These are phyloP conservation scores for Aspergillus nidulans DNA, from an alignment of 495 filamentous ascomycete species.

Conservation along the genomic window DNA sequence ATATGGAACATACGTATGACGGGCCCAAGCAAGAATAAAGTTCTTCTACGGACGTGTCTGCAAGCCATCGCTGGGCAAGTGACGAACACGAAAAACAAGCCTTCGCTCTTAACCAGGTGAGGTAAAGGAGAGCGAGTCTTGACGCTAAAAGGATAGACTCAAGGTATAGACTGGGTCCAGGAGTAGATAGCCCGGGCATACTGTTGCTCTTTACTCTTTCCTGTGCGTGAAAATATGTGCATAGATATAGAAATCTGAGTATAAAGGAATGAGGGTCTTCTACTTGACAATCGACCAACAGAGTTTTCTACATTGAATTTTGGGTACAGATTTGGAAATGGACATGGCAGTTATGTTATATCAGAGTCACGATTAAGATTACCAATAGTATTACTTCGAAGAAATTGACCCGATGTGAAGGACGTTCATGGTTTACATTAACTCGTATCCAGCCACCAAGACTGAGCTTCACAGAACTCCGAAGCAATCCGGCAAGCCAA, in stretches of 20 bases:
- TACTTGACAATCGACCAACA: too few relatives aligned
- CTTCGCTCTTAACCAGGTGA: not conserved
- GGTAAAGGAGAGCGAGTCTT: not conserved
- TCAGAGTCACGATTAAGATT: conserved; percentile 21
- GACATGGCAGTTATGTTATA: too few relatives aligned
- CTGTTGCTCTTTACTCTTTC: too few relatives aligned
- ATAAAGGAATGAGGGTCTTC: too few relatives aligned
- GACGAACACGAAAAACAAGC: not conserved
- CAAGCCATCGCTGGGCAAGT: not conserved
- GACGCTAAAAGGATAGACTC: not conserved
- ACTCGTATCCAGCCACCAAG: conserved; percentile 44
- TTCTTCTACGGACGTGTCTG: not conserved
- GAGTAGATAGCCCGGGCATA: too few relatives aligned
- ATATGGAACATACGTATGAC: not conserved
- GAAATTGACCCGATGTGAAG: conserved; percentile 22
- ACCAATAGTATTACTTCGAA: conserved; percentile 29
- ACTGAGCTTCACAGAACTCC: conserved; percentile 35
- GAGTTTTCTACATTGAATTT: too few relatives aligned
- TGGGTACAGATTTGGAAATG: too few relatives aligned
- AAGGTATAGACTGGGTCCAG: not conserved
- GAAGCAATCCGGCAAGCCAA: conserved; percentile 39
- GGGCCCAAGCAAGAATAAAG: not conserved
- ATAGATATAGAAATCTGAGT: too few relatives aligned
- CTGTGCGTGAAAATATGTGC: too few relatives aligned
- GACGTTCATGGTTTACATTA: conserved; percentile 46